Evolutionary conservation across 2,329 filamentous ascomycete species (phyloP), one percentile per base, ranked within the genome.

Genomic region (Xylaria sp.): DNA sequence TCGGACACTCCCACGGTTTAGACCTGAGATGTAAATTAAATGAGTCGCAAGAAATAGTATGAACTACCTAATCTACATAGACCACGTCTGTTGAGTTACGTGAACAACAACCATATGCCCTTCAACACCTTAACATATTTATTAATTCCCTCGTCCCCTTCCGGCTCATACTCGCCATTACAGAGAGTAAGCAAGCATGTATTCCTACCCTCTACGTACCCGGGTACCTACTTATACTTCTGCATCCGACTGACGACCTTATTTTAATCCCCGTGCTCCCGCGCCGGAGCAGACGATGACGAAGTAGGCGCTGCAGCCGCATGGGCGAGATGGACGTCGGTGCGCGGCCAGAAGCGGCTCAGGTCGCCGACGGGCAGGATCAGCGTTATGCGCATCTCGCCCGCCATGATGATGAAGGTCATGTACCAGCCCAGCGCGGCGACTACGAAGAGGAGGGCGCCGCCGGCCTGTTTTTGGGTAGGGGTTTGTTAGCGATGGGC

Each of bases 401-500:
- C 83, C 1, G 82, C 81, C 83, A 87, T 86, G 66, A 87, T 86
- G 5, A 86, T 84, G 58, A 86, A 82, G 10, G 83, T 82, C 77
- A 86, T 85, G 69, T 87, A 87, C 83, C 84, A 87, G 1, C 85
- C 85, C 4, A 87, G 72, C 0, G 81, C 25, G 0, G 81, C 84
- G 0, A 85, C 83, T 0, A 85, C 76, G 66, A 87, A 87, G 28
- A 83, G 72, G 9, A 82, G 68, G 2, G 80, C 81, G 2, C 80
- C 82, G 3, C 81, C 81, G 46, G 76, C 77, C 81, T 82, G 50
- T 48, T 10, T 39, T 51, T 28, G 20, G 13, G 37, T 18, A 13
- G 44, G 15, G 20, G 41, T 5, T 6, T 44, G 9, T 56, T 10
- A n/a, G 51, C 15, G 28, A n/a, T 37, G n/a, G n/a, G n/a, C n/a